Percentiles rank a stretch among this genome's conserved stretches.
Conservation (phyloP, 331 rosid species). For the Acacia concinna region DNA sequence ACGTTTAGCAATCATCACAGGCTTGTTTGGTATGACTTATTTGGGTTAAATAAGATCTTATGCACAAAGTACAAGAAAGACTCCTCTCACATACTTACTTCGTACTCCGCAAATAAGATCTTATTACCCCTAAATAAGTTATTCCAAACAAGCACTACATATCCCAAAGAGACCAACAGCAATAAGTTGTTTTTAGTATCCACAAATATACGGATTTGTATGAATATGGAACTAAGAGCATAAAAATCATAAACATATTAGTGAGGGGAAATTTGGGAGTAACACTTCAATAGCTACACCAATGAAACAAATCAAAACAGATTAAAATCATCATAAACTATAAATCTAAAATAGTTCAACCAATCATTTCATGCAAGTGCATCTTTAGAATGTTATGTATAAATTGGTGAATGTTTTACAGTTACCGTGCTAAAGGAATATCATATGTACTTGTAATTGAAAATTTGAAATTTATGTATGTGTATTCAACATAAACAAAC, state of each 20-base stretch:
- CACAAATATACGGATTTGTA: not conserved
- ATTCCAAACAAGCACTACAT: too few relatives aligned
- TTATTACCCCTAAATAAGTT: too few relatives aligned
- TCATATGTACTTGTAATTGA: not conserved
- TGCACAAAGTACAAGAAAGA: too few relatives aligned
- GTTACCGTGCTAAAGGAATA: not conserved
- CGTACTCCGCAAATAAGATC: too few relatives aligned
- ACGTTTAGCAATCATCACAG: too few relatives aligned
- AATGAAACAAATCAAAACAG: slow-evolving; percentile 23
- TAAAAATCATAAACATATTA: slow-evolving; percentile 18
- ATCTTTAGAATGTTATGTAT: not conserved
- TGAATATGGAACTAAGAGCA: slow-evolving; percentile 11
- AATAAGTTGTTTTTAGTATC: not conserved
- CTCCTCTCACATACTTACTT: too few relatives aligned
- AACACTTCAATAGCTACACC: not conserved
- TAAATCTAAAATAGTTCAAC: not conserved
- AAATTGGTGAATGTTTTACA: slow-evolving; percentile 4
- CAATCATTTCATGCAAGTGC: slow-evolving; percentile 11
- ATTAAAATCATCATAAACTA: not conserved
- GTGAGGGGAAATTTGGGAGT: not conserved
- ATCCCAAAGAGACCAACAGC: slow-evolving; percentile 22
- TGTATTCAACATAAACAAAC: too few relatives aligned
- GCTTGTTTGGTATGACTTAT: too few relatives aligned
- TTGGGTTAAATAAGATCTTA: too few relatives aligned
- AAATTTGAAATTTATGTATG: not conserved